phyloP scores from a whole-genome alignment of 164 flowering plant genomes.

The Buxus sempervirens region DNA sequence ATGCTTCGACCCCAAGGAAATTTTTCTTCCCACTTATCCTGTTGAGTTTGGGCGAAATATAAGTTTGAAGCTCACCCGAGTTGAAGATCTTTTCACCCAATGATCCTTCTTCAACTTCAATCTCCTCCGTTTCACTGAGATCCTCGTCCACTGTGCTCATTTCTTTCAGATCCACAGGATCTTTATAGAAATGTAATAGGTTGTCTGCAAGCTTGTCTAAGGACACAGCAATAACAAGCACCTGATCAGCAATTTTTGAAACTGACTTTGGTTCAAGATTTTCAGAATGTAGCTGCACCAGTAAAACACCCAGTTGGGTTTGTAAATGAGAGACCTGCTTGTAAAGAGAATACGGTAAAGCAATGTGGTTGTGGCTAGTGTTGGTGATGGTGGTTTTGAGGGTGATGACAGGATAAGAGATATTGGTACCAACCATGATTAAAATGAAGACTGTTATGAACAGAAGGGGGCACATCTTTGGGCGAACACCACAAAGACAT shows the following conservation, averaged over 20 bases:
- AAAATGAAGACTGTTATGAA: conserved; percentile 22
- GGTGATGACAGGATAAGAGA: conserved; percentile 15
- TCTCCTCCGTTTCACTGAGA: conserved; percentile 22
- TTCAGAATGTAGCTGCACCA: conserved; percentile 27
- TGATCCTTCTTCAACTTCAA: conserved; percentile 23
- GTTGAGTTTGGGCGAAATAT: conserved; percentile 34
- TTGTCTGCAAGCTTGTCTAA: conserved; percentile 31
- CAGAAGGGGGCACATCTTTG: conserved; percentile 20
- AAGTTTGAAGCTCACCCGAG: conserved; percentile 30
- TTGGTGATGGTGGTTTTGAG: conserved; percentile 7
- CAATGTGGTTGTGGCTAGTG: conserved; percentile 4
- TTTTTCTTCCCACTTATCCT: conserved; percentile 28
- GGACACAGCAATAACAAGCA: conserved; percentile 31
- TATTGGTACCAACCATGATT: conserved; percentile 15
- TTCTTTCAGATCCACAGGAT: conserved; percentile 6
- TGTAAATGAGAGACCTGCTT: conserved; percentile 29
- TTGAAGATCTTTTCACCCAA: conserved; percentile 9
- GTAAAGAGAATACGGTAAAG: conserved; percentile 21
- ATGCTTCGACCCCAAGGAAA: conserved; percentile 35
- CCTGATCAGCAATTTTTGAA: conserved; percentile 21
- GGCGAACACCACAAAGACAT: conserved; percentile 21
- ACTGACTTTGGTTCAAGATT: conserved; percentile 17
- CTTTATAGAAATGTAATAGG: conserved; percentile 15
- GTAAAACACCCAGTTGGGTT: conserved; percentile 28
- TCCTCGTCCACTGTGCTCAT: conserved; percentile 24